Base-by-base conservation (phyloP, 139 green algal genomes). In the Microglena sp. region DNA sequence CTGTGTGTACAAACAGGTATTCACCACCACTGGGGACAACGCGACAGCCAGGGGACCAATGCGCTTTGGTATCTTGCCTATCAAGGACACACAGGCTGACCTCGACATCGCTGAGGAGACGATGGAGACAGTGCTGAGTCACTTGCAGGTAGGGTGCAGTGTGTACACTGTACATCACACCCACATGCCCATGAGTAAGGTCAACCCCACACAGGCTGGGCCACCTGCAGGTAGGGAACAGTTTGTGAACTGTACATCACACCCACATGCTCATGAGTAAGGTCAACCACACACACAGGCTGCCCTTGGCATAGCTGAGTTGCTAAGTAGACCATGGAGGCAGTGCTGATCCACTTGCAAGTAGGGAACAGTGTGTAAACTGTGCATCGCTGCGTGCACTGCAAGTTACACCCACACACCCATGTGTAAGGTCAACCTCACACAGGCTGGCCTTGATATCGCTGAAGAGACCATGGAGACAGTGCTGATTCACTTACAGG, bases 281-380 rank as follows among this genome's bases (percentile, higher is more conserved):
- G n/a, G n/a, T n/a, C n/a, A n/a, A n/a, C n/a, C n/a, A 11, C 40
- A 50, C 40, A 15, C 40, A 50, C 18, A 11, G 40, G 40, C 40
- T 50, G 46, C 65, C 43, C 68, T 85, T 46, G 86, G 91, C 66
- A 62, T 88, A 33, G 55, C 45, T 22, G 73, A 86, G n/a, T n/a
- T n/a, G n/a, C n/a, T n/a, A n/a, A n/a, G 64, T 83, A 90, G 54
- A 71, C 71, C n/a, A 77, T 91, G 71, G 84, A 92, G 68, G 81
- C 76, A 18, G 44, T 89, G 55, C 72, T 94, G 30, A 77, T 66
- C 22, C 92, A 88, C 75, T 72, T 95, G 44, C 82, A 92, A 72
- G 77, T 77, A 67, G n/a, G 62, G 7, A 55, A 34, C 34, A 55
- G 15, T n/a, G n/a, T n/a, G n/a, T n/a, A n/a, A n/a, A 53, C 43